phyloP scores from a whole-genome alignment of 257 asterid genomes.

The Fraxinus americana region DNA sequence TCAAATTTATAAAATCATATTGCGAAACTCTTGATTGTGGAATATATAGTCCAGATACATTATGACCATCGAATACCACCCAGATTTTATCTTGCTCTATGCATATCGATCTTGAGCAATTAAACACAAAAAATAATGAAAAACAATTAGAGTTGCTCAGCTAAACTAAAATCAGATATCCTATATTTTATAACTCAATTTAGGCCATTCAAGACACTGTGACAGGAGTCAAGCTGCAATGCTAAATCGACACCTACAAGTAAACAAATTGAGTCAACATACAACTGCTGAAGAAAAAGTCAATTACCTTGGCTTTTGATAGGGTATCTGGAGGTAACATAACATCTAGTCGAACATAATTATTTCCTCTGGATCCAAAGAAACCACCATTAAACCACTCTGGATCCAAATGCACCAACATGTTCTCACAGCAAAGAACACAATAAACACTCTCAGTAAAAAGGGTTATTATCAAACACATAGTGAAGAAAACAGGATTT shows the following conservation, averaged over 20 bases:
- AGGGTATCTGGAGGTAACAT: slow-evolving; percentile 90
- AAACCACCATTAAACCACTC: no score
- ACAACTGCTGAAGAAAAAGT: neutral
- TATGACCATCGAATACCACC: slow-evolving; percentile 3
- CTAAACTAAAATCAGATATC: neutral
- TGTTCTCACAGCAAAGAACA: no score
- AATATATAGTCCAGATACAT: slow-evolving; percentile 2
- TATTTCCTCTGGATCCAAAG: no score
- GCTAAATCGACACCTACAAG: neutral
- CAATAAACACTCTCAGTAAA: no score
- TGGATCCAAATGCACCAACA: no score
- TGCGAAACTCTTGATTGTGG: neutral
- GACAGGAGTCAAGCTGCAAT: slow-evolving; percentile 21
- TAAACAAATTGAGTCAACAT: slow-evolving; percentile 9
- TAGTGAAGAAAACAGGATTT: no score
- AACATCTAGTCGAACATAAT: slow-evolving; percentile 78
- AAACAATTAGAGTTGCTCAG: neutral
- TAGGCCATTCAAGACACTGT: neutral
- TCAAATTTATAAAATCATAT: slow-evolving; percentile 16
- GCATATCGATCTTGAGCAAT: slow-evolving; percentile 4
- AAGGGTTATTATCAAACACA: no score
- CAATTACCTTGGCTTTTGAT: slow-evolving; percentile 84
- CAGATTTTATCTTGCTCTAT: neutral
- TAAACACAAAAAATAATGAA: slow-evolving; percentile 4
- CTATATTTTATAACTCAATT: neutral